Base-by-base conservation (phyloP, 495 filamentous ascomycete genomes). In the Penicillium verhagenii region DNA sequence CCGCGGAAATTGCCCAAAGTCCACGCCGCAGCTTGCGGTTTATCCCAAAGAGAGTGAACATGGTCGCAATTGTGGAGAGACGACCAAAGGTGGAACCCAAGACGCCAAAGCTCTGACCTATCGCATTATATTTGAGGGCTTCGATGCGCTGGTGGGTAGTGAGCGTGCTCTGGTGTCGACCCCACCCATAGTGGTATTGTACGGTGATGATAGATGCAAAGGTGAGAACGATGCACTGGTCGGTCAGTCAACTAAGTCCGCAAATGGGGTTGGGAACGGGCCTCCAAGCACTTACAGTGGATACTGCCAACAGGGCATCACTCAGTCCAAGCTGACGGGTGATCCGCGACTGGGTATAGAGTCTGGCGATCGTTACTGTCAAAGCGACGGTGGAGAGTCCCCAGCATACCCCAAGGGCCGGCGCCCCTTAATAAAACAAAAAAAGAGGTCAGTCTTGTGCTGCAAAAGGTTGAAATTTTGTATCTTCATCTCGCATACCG, bases 271-370 rank as follows among this genome's bases (percentile, higher is more conserved):
- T n/a, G n/a, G n/a, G n/a, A n/a, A n/a, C n/a, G n/a, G n/a, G n/a
- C n/a, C n/a, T 13, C 14, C 11, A 6, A 18, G 10, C 3, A 46
- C 43, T 29, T 29, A 46, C 43, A 26, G 43, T 46, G 8, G 43
- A 46, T 18, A 46, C 3, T 7, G 25, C 43, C n/a, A 46, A 10
- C 25, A 46, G 4, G 6, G 43, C 43, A 18, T 46, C 43, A 26
- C 43, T 46, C 10, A 46, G 43, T n/a, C 43, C 43, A 1, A 46
- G 43, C 19, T 46, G 24, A 46, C n/a, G 43, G 14, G 43, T 46
- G 43, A 46, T 46, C 13, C 43, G 23, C n/a, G 43, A 23, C 21
- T 46, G 43, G 13, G 23, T 46, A 29, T 46, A 46, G 14, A 46
- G 13, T 29, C 43, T 46, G 6, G 43, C 43, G 9, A 46, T 28